phyloP scores from a whole-genome alignment of 192 early-diverging fungal genomes.

The Backusella mclennaniae region DNA sequence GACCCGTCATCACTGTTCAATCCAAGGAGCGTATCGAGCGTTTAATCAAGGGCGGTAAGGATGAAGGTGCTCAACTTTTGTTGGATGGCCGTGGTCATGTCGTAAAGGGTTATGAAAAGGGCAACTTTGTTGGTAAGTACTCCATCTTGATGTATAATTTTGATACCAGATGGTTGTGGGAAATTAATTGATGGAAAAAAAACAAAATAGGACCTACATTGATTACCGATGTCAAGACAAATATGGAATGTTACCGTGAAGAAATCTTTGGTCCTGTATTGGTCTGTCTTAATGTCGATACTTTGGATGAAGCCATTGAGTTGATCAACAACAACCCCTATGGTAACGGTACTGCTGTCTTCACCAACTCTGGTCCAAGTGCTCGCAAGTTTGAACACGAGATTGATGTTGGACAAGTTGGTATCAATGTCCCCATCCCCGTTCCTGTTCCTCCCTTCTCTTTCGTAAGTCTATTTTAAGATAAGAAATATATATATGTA shows the following conservation, averaged over 20 bases:
- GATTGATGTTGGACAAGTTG: conserved; percentile 93
- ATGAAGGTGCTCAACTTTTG: conserved; percentile 82
- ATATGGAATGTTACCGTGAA: conserved; percentile 89
- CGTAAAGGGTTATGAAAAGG: conserved; percentile 73
- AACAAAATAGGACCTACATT: conserved; percentile 73
- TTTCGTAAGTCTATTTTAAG: conserved; percentile 45
- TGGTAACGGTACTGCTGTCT: conserved; percentile 84
- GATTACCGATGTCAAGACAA: conserved; percentile 64
- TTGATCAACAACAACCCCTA: conserved; percentile 90
- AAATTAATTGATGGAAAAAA: not conserved
- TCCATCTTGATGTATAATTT: not conserved
- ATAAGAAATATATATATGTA: not conserved
- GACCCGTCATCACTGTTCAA: conserved; percentile 84
- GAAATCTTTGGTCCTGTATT: conserved; percentile 98
- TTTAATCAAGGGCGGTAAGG: conserved; percentile 78
- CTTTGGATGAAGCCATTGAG: conserved; percentile 89
- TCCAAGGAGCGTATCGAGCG: conserved; percentile 71
- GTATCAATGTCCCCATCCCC: conserved; percentile 88
- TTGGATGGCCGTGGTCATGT: conserved; percentile 88
- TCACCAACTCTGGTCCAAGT: conserved; percentile 86
- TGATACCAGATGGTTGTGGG: not conserved
- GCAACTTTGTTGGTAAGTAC: conserved; percentile 83
- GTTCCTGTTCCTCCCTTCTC: conserved; percentile 97
- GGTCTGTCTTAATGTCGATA: conserved; percentile 76
- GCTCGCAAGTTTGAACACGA: conserved; percentile 88